Conservation (phyloP, 2,329 filamentous ascomycete genomes). For the Exophiala aquamarina region DNA sequence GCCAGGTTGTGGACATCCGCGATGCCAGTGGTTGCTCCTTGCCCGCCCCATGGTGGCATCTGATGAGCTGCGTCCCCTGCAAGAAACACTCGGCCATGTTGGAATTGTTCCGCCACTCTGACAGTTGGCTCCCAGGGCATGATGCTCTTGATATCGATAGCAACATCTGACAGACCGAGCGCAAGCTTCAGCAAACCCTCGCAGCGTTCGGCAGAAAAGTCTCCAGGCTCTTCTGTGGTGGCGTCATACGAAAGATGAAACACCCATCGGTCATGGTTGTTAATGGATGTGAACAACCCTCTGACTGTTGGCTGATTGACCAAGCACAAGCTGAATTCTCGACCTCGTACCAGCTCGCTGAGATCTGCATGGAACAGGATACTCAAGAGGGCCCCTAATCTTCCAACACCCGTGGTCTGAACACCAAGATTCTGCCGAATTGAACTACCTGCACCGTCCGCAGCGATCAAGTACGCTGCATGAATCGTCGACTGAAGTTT, state of each 20-base stretch:
- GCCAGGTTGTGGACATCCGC: constrained; percentile 44
- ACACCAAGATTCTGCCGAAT: constrained; percentile 29
- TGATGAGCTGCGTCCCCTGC: constrained; percentile 35
- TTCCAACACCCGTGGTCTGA: constrained; percentile 31
- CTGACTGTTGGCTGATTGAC: constrained; percentile 30
- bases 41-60: constrained; percentile 32
- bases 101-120: constrained; percentile 29
- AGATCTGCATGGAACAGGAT: constrained; percentile 37
- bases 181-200: constrained; percentile 26
- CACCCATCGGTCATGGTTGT: constrained; percentile 30
- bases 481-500: constrained; percentile 18
- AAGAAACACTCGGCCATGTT: constrained; percentile 34
- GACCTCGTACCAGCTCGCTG: constrained; percentile 29
- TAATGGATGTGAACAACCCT: constrained; percentile 31
- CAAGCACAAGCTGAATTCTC: constrained; percentile 36
- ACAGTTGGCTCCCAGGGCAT: constrained; percentile 35
- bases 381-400: constrained; percentile 36
- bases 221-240: constrained; percentile 19
- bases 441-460: constrained; percentile 42
- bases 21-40: constrained; percentile 37
- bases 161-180: constrained; percentile 28
- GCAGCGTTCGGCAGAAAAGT: constrained; percentile 26
- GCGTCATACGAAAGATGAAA: constrained; percentile 30
- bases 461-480: constrained; percentile 33
- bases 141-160: constrained; percentile 36